These are phyloP conservation scores for Phytophthora constricta DNA, from an alignment of 352 stramenopile species.

Conservation along the genomic window DNA sequence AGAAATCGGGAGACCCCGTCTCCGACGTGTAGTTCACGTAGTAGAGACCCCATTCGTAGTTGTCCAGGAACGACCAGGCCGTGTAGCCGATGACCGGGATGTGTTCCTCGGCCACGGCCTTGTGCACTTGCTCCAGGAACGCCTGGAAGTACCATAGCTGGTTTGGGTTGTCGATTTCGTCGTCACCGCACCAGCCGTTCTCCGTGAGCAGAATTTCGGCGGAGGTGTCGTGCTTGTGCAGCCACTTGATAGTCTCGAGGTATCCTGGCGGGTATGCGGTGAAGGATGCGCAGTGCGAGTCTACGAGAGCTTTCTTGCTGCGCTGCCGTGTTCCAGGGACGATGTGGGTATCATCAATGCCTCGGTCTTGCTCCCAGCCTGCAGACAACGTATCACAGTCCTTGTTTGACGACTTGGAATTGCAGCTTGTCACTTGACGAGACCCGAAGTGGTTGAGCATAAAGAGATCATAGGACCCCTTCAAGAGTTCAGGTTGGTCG, in stretches of 20 bases:
- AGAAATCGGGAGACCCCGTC: constrained; percentile 19
- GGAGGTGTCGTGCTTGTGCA: neutral
- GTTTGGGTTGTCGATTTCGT: neutral
- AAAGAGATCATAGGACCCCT: constrained; percentile 84
- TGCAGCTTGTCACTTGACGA: constrained; percentile 30
- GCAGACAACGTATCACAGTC: constrained; percentile 31
- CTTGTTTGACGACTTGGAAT: constrained; percentile 29
- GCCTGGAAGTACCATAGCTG: constrained; percentile 38
- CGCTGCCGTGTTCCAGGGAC: constrained; percentile 13
- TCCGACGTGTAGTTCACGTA: constrained; percentile 56
- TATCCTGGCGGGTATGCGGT: constrained; percentile 1
- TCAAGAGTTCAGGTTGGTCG: constrained; percentile 57
- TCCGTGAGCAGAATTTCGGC: constrained; percentile 1
- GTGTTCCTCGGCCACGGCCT: constrained; percentile 2
- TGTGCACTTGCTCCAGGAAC: constrained; percentile 40
- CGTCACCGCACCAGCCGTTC: constrained; percentile 1
- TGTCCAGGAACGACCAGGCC: constrained; percentile 41
- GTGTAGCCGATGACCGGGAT: constrained; percentile 30
- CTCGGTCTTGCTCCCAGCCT: constrained; percentile 46
- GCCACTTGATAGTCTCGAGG: constrained; percentile 4
- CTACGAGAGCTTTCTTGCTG: constrained; percentile 9
- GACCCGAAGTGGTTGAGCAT: constrained; percentile 92
- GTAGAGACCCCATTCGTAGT: constrained; percentile 49
- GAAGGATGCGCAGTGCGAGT: constrained; percentile 8
- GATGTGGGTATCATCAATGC: constrained; percentile 30